These are phyloP conservation scores for Kodamaea sagamina DNA, from an alignment of 805 yeast genomes.

Conservation along the genomic window DNA sequence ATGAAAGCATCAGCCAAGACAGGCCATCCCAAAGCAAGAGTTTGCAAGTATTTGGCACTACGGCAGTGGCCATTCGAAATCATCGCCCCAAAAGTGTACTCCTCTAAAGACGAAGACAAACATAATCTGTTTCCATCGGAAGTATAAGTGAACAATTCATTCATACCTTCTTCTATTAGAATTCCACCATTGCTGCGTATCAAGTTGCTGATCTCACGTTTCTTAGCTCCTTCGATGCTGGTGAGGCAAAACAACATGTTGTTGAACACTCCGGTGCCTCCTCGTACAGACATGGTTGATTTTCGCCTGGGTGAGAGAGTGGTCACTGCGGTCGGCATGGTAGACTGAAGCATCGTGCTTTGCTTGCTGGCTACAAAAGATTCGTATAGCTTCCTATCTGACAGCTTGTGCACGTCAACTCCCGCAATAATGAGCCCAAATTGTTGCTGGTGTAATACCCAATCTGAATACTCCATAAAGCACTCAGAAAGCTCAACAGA, in stretches of 20 bases:
- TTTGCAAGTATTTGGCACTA: conserved; percentile 75
- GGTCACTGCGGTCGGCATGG: neutral
- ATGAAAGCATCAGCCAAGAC: conserved; percentile 62
- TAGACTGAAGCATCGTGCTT: neutral
- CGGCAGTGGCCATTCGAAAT: conserved; percentile 60
- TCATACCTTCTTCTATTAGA: conserved; percentile 35
- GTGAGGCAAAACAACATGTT: conserved; percentile 39
- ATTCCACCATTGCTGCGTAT: conserved; percentile 47
- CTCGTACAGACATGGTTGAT: neutral
- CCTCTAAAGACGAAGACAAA: conserved; percentile 15
- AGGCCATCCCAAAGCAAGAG: conserved; percentile 86
- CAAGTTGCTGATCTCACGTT: conserved; percentile 31
- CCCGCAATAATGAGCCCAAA: conserved; percentile 25
- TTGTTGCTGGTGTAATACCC: conserved; percentile 40
- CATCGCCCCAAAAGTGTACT: conserved; percentile 61
- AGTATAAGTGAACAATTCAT: conserved; percentile 28
- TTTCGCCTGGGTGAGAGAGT: neutral
- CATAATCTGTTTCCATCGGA: conserved; percentile 12
- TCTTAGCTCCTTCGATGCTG: conserved; percentile 34
- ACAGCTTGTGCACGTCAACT: conserved; percentile 18
- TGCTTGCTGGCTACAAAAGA: conserved; percentile 9
- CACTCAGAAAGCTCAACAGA: conserved; percentile 32
- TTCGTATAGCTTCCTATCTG: conserved; percentile 5
- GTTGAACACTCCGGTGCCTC: conserved; percentile 17
- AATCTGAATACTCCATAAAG: conserved; percentile 42